Evolutionary conservation across 495 filamentous ascomycete genomes (phyloP).

Genomic region (Xylaria grammica): DNA sequence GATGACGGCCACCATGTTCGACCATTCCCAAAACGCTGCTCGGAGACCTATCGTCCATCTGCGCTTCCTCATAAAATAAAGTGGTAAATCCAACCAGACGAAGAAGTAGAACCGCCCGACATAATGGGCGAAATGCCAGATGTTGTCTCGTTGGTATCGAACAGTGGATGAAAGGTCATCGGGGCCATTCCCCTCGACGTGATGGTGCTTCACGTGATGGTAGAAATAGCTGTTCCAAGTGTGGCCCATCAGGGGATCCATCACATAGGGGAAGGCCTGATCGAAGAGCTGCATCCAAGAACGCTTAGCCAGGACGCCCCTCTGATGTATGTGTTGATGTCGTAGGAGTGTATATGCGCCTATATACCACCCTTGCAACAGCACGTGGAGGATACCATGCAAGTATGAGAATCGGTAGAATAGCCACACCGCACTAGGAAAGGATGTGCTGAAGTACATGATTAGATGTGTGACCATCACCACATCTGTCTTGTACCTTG

Average conservation of each 20-base stretch:
- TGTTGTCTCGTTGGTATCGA: constrained; percentile 73
- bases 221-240: constrained; percentile 86
- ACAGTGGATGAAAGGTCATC: constrained; percentile 77
- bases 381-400: constrained; percentile 67
- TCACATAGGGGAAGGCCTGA: constrained; percentile 69
- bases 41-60: constrained; percentile 57
- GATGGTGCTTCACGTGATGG: constrained; percentile 85
- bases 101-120: constrained; percentile 73
- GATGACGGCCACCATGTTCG: constrained; percentile 56
- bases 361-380: constrained; percentile 66
- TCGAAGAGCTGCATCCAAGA: constrained; percentile 51
- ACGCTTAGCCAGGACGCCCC: constrained; percentile 63
- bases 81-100: constrained; percentile 74
- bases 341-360: constrained; percentile 80
- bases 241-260: constrained; percentile 78
- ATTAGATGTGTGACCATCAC: constrained; percentile 79
- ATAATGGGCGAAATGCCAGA: constrained; percentile 68
- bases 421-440: constrained; percentile 69
- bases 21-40: constrained; percentile 61
- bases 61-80: constrained; percentile 69
- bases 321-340: constrained; percentile 82
- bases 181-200: constrained; percentile 81
- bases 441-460: constrained; percentile 68
- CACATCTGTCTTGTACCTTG: constrained; percentile 68
- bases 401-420: constrained; percentile 67